Evolutionary conservation across 1,284 basidiomycete species (phyloP), one percentile per base, ranked within the genome.

Genomic region (Cryptococcus wingfieldii): DNA sequence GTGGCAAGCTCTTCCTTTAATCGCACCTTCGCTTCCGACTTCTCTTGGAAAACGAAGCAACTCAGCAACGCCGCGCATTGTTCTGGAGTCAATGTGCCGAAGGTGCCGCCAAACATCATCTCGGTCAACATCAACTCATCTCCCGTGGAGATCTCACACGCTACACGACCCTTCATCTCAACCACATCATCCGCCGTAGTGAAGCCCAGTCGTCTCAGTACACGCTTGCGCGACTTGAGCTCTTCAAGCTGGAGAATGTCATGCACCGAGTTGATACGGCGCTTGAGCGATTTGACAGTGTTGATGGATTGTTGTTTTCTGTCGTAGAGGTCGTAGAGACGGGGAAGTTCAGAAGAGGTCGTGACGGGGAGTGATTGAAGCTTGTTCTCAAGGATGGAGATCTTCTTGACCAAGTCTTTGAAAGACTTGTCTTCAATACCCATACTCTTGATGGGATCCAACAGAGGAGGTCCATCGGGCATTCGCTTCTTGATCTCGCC

Each of bases 41-140:
- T 98, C 74, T 99, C 96, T 16, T 86, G 83, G 75, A 98, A 98
- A 16, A 98, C 95, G 71, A 98, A 99, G 72, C 95, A 98, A 65
- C 89, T 92, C 27, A 98, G 79, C 16, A 99, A 74, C 1, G 91
- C 90, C 0, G 95, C 95, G 69, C 88, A 92, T 62, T 97, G 91
- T 70, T 97, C 92, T 0, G 96, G 94, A 0, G 83, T 80, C 41
- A 98, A 77, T 3, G 88, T 77, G 70, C 97, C 97, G 81, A 99
- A 98, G 4, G 87, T 88, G 53, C 95, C 95, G 64, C 96, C 93
- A 81, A 99, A 98, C 63, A 98, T 89, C 72, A 99, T 83, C 76
- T 99, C 96, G 0, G 96, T 98, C 59, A 99, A 81, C 31, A 99
- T 80, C 48, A 99, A 78, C 77, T 99, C 96, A 71, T 99, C 96